A percentile compares a stretch with the other conserved stretches of the same genome.
Conservation (phyloP, 805 yeast species). For the Starmerella ratchasimensis region DNA sequence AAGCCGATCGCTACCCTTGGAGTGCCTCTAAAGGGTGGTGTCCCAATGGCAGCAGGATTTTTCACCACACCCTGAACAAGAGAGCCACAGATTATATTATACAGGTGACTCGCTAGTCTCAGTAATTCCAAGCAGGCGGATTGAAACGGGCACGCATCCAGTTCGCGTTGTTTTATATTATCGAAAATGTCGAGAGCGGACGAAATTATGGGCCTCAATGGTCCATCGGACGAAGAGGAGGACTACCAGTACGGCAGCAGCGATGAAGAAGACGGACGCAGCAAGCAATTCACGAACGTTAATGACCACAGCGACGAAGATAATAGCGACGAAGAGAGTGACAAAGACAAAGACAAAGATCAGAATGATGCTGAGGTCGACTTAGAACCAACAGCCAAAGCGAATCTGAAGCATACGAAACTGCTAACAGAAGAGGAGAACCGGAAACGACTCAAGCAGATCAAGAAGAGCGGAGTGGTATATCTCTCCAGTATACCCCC, state of each 20-base stretch:
- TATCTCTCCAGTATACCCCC: conserved; percentile 87
- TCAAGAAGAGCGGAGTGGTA: conserved; percentile 79
- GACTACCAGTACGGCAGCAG: conserved; percentile 4
- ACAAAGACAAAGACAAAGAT: background rate
- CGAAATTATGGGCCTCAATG: conserved; percentile 16
- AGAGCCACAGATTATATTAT: no score
- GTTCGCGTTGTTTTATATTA: no score
- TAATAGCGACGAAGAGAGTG: conserved; percentile 15
- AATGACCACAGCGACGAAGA: conserved; percentile 15
- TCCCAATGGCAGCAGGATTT: no score
- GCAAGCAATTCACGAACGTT: conserved; percentile 3
- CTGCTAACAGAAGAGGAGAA: conserved; percentile 26
- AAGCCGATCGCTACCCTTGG: no score
- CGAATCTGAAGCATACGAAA: conserved; percentile 11
- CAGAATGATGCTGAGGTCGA: background rate
- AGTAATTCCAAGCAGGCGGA: no score
- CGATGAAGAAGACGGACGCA: conserved; percentile 12
- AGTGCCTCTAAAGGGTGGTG: no score
- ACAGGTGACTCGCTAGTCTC: no score
- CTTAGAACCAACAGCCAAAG: background rate
- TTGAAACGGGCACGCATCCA: no score
- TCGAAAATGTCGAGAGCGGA: conserved; percentile 13
- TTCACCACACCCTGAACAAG: no score
- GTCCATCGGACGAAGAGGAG: conserved; percentile 10
- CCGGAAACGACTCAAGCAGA: conserved; percentile 30